These are phyloP conservation scores for Fusarium pseudonygamai DNA, from an alignment of 2,329 filamentous ascomycete species.

Conservation along the genomic window DNA sequence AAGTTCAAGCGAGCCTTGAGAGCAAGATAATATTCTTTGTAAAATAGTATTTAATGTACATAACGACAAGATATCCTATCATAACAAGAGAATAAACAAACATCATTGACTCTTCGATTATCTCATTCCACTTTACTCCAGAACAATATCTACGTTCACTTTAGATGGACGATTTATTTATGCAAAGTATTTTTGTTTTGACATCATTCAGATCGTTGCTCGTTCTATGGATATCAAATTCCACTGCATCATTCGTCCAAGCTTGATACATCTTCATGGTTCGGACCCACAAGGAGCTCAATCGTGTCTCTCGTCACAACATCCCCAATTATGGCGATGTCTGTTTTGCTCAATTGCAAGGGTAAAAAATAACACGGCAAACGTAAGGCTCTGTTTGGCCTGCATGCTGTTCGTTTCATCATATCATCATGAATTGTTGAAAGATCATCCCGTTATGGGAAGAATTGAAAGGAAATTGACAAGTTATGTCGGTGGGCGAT, in stretches of 20 bases:
- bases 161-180: neutral
- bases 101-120: neutral
- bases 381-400: constrained; percentile 41
- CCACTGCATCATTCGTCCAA: constrained; percentile 23
- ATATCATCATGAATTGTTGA: constrained; percentile 43
- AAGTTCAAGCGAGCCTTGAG: constrained; percentile 7
- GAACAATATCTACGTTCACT: neutral
- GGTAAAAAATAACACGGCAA: constrained; percentile 37
- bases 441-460: constrained; percentile 26
- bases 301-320: constrained; percentile 34
- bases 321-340: constrained; percentile 1
- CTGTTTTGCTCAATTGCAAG: constrained; percentile 20
- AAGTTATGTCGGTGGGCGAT: constrained; percentile 11
- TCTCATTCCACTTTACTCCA: neutral
- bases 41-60: constrained; percentile 33
- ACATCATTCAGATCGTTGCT: constrained; percentile 39
- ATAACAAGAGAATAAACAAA: neutral
- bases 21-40: constrained; percentile 31
- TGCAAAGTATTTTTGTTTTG: constrained; percentile 8
- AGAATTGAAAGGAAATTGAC: constrained; percentile 18
- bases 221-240: constrained; percentile 42
- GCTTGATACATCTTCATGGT: constrained; percentile 4
- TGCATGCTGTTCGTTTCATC: constrained; percentile 42
- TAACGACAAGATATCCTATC: constrained; percentile 5
- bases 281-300: constrained; percentile 4